Evolutionary conservation across 495 filamentous ascomycete species (phyloP).

Genomic region (Talaromyces adpressus): DNA sequence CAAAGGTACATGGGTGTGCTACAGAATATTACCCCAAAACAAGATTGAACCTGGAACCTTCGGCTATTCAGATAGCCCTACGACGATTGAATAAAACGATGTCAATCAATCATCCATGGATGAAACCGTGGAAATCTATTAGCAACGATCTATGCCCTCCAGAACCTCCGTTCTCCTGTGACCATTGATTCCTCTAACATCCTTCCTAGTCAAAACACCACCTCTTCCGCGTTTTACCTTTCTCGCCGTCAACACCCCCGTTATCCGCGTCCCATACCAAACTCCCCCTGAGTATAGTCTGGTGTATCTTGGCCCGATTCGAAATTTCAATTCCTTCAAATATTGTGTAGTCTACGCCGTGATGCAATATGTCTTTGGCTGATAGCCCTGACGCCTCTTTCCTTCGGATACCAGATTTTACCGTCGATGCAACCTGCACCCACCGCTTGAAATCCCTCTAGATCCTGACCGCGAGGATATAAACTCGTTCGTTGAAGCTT

Average conservation of each 20-base stretch:
- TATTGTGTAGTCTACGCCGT: slow-evolving; percentile 54
- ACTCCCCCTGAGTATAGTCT: slow-evolving; percentile 47
- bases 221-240: slow-evolving; percentile 41
- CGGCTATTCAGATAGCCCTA: no score
- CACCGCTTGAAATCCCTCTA: no score
- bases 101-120: no score
- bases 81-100: no score
- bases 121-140: no score
- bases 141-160: neutral
- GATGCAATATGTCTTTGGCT: slow-evolving; percentile 51
- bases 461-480: no score
- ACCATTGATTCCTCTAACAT: neutral
- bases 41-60: no score
- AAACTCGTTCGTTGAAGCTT: no score
- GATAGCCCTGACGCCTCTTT: slow-evolving; percentile 18
- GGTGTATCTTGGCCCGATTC: slow-evolving; percentile 51
- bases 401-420: slow-evolving; percentile 28
- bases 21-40: no score
- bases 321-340: slow-evolving; percentile 47
- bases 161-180: neutral
- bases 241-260: slow-evolving; percentile 40
- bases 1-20: no score
- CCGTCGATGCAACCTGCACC: no score
- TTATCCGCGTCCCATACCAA: slow-evolving; percentile 50
- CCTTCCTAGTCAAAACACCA: slow-evolving; percentile 27